Conservation (phyloP, 2,329 filamentous ascomycete genomes). For the Aspergillus proliferans region DNA sequence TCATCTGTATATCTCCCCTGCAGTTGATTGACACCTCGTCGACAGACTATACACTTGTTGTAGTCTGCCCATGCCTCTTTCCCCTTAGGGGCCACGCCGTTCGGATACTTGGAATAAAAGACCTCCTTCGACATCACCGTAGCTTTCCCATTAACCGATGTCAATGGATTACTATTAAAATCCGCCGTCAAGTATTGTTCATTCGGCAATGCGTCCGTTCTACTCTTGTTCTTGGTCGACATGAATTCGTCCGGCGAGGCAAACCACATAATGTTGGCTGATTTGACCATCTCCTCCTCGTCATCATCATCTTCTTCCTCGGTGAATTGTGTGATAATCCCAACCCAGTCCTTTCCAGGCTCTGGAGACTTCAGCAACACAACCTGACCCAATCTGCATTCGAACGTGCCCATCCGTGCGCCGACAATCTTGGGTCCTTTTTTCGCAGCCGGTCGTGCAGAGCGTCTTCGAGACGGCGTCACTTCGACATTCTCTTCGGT, state of each 20-base stretch:
- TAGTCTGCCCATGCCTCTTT: slow-evolving; percentile 57
- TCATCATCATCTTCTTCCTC: slow-evolving; percentile 67
- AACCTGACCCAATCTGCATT: slow-evolving; percentile 73
- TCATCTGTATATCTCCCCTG: slow-evolving; percentile 89
- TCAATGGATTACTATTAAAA: slow-evolving; percentile 79
- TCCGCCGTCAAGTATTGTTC: slow-evolving; percentile 87
- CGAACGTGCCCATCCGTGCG: slow-evolving; percentile 73
- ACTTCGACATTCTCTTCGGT: slow-evolving; percentile 11
- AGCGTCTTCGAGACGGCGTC: slow-evolving; percentile 23
- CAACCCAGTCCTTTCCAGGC: slow-evolving; percentile 83
- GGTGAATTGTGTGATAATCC: slow-evolving; percentile 75
- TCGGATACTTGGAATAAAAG: slow-evolving; percentile 66
- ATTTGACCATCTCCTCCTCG: slow-evolving; percentile 49
- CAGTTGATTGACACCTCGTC: slow-evolving; percentile 79
- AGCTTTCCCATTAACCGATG: slow-evolving; percentile 86
- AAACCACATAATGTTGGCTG: slow-evolving; percentile 93
- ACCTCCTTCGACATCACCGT: slow-evolving; percentile 65
- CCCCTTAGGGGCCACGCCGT: slow-evolving; percentile 64
- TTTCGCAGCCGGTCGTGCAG: slow-evolving; percentile 23
- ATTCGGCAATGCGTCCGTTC: slow-evolving; percentile 73
- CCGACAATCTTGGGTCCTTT: slow-evolving; percentile 59
- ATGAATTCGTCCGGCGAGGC: slow-evolving; percentile 79
- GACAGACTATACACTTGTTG: slow-evolving; percentile 84
- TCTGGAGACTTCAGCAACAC: slow-evolving; percentile 85
- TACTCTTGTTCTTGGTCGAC: slow-evolving; percentile 72